Evolutionary conservation across 768 basidiomycete genomes (phyloP).

Genomic region (Infundibulicybe gibba): DNA sequence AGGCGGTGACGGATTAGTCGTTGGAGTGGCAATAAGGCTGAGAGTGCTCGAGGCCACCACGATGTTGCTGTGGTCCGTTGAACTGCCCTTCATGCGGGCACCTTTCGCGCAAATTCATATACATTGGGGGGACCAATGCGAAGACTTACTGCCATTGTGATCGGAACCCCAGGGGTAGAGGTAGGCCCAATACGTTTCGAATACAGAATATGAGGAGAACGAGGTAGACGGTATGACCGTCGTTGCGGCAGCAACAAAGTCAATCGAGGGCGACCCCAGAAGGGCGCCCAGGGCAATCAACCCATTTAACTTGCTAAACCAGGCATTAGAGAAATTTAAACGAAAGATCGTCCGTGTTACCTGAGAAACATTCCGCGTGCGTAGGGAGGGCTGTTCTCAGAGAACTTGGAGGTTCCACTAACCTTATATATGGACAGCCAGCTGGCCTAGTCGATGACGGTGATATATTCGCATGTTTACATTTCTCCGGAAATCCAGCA

Average conservation of each 20-base stretch:
- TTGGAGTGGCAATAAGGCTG: constrained; percentile 37
- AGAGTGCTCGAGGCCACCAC: constrained; percentile 31
- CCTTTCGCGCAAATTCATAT: constrained; percentile 15
- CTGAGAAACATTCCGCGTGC: no score
- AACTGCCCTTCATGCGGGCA: constrained; percentile 39
- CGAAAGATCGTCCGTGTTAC: no score
- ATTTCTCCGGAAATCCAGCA: no score
- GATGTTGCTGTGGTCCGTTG: constrained; percentile 35
- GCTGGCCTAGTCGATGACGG: no score
- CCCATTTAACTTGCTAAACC: no score
- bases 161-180: constrained; percentile 45
- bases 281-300: constrained; percentile 2
- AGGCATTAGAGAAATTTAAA: no score
- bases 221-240: constrained; percentile 37
- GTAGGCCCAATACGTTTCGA: constrained; percentile 38
- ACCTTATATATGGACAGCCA: no score
- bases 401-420: no score
- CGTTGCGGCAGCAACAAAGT: constrained; percentile 21
- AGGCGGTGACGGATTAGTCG: constrained; percentile 30
- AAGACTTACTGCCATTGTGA: constrained; percentile 37
- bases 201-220: constrained; percentile 31
- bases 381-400: no score
- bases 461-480: no score
- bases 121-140: not conserved
- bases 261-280: constrained; percentile 8